Base-by-base conservation (phyloP, 2,329 filamentous ascomycete genomes). In the Fusarium poae region DNA sequence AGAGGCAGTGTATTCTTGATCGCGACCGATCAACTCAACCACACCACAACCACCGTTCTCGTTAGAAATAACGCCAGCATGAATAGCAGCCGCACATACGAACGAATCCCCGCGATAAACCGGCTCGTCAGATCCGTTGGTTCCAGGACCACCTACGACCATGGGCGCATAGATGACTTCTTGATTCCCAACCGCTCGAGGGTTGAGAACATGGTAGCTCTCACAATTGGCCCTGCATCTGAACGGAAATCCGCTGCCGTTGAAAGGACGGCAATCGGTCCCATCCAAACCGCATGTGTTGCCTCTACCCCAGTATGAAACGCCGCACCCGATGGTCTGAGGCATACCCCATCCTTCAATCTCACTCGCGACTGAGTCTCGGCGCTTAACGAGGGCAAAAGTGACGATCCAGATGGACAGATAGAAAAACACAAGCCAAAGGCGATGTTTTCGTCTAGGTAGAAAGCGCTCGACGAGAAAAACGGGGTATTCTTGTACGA, bases 21-120 rank as follows among this genome's bases (percentile, higher is more conserved):
- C 86, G 56, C 89, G 85, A 23, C 94, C 94, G 23, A 92, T 84
- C 37, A 96, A 84, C 55, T 88, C 85, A 32, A 96, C 86, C 5
- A 97, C 92, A 59, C 94, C 94, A 72, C 94, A 97, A 2, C 94
- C 94, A 37, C 94, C 94, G 30, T 86, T 82, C 0, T 83, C 80
- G 73, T 94, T 88, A 35, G 87, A 88, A 63, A 97, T 88, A 72
- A 94, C 84, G 21, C 93, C 94, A 1, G 93, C 89, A 76, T 97
- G 94, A 50, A 97, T 92, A 34, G 93, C 94, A 15, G 94, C 86
- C 61, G 89, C 90, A 76, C 94, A 97, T 56, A 97, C 90, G 79
- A 92, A 97, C 16, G 93, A 97, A 79, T 97, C 94, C 12, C 92
- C 93, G 20, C 96, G 91, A 77, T 98, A 98, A 23, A 92, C 83